Percentiles rank a stretch among this genome's conserved stretches.
phyloP scores from a whole-genome alignment of 257 asterid species.

The Ehretia macrophylla region DNA sequence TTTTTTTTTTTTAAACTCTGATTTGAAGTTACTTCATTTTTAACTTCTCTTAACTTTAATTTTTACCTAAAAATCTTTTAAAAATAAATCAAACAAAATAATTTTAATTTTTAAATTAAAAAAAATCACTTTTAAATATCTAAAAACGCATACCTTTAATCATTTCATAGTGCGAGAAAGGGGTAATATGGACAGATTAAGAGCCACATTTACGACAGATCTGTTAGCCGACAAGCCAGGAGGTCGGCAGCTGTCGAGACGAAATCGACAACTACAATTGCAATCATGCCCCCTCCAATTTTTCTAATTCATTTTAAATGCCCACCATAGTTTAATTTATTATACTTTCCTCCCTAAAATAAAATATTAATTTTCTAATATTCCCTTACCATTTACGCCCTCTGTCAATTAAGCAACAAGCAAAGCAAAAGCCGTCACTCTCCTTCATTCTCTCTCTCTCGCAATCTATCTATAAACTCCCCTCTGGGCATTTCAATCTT shows the following conservation, averaged over 20 bases:
- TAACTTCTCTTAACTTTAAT: too few species aligned
- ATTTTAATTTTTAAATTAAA: too few species aligned
- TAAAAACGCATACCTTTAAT: too few species aligned
- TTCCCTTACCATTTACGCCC: not conserved
- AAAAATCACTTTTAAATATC: too few species aligned
- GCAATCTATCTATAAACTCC: not conserved
- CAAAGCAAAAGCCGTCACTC: not conserved
- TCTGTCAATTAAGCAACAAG: not conserved
- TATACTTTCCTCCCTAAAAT: not conserved
- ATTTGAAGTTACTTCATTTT: too few species aligned
- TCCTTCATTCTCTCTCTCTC: not conserved
- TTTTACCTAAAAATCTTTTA: too few species aligned
- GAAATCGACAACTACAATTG: constrained; percentile 33
- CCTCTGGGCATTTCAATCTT: too few species aligned
- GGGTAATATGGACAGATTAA: constrained; percentile 27
- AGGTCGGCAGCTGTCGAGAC: constrained; percentile 82
- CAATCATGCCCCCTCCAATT: not conserved
- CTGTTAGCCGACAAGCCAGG: constrained; percentile 64
- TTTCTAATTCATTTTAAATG: too few species aligned
- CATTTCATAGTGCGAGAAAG: not conserved
- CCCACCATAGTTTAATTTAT: not conserved
- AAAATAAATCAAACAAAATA: too few species aligned
- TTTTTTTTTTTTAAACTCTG: too few species aligned
- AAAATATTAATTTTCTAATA: not conserved
- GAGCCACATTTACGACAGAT: constrained; percentile 24